Percentiles rank a stretch among this genome's conserved stretches.
Evolutionary conservation across 345 rosid genomes (phyloP).

Genomic region (Bruguiera sexangula): DNA sequence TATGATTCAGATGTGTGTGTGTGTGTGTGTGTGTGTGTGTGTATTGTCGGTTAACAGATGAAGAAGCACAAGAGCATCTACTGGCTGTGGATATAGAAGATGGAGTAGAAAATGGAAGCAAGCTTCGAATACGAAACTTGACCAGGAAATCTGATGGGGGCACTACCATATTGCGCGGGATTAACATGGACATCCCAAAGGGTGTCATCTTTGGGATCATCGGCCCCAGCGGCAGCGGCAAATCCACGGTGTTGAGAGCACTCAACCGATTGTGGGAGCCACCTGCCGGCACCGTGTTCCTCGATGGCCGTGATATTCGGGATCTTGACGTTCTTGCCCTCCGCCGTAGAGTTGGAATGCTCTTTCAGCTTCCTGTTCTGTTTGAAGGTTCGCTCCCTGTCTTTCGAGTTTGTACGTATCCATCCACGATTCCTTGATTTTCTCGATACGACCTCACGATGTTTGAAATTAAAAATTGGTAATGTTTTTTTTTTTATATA

Average conservation of each 20-base stretch:
- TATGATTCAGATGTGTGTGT: no score
- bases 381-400: slow-evolving; percentile 48
- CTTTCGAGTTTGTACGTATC: no score
- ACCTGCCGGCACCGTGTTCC: slow-evolving; percentile 11
- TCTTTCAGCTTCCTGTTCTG: slow-evolving; percentile 85
- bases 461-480: no score
- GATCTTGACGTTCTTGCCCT: slow-evolving; percentile 63
- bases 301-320: slow-evolving; percentile 62
- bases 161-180: slow-evolving; percentile 44
- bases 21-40: no score
- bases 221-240: slow-evolving; percentile 96
- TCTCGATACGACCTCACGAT: no score
- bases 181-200: slow-evolving; percentile 50
- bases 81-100: slow-evolving; percentile 27
- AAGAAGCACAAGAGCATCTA: slow-evolving; percentile 31
- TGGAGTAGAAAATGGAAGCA: slow-evolving; percentile 12
- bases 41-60: no score
- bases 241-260: slow-evolving; percentile 75
- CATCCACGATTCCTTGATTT: no score
- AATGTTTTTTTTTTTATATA: no score
- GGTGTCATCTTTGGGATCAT: slow-evolving; percentile 76
- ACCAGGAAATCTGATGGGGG: slow-evolving; percentile 48
- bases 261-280: no score
- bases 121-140: slow-evolving; percentile 51
- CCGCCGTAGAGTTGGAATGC: slow-evolving; percentile 91